Evolutionary conservation across 2,329 filamentous ascomycete genomes (phyloP).

Genomic region (Fusarium phyllophilum): DNA sequence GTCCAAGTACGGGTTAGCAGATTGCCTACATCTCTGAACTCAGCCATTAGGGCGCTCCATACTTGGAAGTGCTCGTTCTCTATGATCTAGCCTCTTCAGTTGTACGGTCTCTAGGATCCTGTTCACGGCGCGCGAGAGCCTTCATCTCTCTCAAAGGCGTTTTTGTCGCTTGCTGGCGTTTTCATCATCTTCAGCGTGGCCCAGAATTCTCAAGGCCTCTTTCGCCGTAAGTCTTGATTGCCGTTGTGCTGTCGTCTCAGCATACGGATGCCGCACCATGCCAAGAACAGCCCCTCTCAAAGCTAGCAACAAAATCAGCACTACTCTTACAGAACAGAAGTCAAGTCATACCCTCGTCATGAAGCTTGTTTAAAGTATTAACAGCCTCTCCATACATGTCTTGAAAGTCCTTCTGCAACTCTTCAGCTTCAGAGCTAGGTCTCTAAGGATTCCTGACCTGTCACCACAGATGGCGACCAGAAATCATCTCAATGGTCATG

Average conservation of each 20-base stretch:
- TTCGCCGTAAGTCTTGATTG: neutral
- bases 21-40: neutral
- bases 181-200: accelerated
- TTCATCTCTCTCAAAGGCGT: neutral
- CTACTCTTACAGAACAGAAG: accelerated
- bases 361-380: accelerated
- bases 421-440: accelerated
- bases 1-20: neutral
- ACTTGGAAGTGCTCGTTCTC: neutral
- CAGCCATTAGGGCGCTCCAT: neutral
- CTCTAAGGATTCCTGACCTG: neutral
- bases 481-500: neutral
- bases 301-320: neutral
- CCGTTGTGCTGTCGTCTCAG: accelerated
- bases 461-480: neutral
- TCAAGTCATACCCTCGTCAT: accelerated
- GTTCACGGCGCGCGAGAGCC: neutral
- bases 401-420: neutral
- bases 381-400: neutral
- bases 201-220: neutral
- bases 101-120: neutral
- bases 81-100: neutral
- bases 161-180: neutral
- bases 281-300: accelerated
- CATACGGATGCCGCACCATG: neutral